These are phyloP conservation scores for Neurospora intermedia DNA, from an alignment of 495 filamentous ascomycete species.

Conservation along the genomic window DNA sequence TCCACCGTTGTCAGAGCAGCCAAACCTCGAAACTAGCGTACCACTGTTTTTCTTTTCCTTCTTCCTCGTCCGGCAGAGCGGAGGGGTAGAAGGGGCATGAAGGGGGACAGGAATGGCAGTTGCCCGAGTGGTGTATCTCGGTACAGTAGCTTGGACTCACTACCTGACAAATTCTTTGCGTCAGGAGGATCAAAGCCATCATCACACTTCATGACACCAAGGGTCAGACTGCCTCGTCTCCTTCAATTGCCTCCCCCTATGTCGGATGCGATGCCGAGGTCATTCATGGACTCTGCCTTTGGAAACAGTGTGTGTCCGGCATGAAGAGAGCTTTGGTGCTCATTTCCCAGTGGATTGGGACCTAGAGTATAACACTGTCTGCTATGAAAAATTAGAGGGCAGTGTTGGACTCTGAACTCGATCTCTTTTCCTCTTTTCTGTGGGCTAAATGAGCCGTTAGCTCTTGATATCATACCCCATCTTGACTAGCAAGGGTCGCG, in stretches of 20 bases:
- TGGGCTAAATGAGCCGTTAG: conserved; percentile 3
- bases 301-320: not conserved
- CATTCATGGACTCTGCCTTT: not conserved
- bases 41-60: conserved; percentile 4
- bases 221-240: not conserved
- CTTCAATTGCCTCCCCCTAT: not conserved
- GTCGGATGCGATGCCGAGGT: not conserved
- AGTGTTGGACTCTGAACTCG: not conserved
- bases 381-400: conserved; percentile 8
- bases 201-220: not conserved
- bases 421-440: not conserved
- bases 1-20: not conserved
- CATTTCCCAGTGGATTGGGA: not conserved
- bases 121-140: not conserved
- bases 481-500: conserved; percentile 18
- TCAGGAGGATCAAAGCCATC: not conserved
- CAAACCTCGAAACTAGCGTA: not conserved
- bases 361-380: conserved; percentile 13
- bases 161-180: not conserved
- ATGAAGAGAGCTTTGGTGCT: not conserved
- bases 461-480: conserved; percentile 19
- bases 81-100: not conserved
- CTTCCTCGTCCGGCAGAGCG: conserved; percentile 13
- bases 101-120: not conserved
- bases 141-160: not conserved